These are phyloP conservation scores for Salix suchowensis DNA, from an alignment of 345 rosid species.

Conservation along the genomic window DNA sequence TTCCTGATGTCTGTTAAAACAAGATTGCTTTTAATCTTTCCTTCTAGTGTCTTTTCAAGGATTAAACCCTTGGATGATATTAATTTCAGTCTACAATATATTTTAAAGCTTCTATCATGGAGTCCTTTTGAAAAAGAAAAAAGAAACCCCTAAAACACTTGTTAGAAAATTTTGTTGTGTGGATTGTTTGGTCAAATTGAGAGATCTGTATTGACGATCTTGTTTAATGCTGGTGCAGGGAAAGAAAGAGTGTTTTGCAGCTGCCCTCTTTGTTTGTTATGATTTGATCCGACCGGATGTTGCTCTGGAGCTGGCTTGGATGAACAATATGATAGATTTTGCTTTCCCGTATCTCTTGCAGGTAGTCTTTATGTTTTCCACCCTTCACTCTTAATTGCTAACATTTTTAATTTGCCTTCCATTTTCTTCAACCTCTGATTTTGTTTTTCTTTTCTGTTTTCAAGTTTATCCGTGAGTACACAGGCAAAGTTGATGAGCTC, in stretches of 20 bases:
- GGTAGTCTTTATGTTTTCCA: neutral
- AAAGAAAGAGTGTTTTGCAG: constrained; percentile 84
- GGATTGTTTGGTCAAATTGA: neutral
- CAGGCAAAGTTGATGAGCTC: constrained; percentile 73
- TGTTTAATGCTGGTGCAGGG: constrained; percentile 32
- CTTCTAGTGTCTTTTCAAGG: neutral
- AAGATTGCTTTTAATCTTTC: neutral
- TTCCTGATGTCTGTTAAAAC: neutral
- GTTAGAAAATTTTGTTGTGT: neutral
- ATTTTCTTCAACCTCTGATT: neutral
- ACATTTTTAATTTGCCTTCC: neutral
- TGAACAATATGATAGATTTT: constrained; percentile 81
- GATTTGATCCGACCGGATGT: constrained; percentile 76
- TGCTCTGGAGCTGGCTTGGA: constrained; percentile 86
- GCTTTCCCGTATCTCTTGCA: constrained; percentile 61
- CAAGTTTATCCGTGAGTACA: constrained; percentile 70
- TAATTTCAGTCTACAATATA: neutral
- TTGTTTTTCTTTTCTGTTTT: neutral
- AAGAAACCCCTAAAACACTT: no score
- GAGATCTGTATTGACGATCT: neutral
- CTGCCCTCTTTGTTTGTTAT: constrained; percentile 89
- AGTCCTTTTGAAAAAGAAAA: neutral
- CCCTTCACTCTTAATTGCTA: neutral
- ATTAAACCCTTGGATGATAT: neutral
- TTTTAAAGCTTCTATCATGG: neutral